Evolutionary conservation across 768 basidiomycete genomes (phyloP).

Genomic region (Russula sp.): DNA sequence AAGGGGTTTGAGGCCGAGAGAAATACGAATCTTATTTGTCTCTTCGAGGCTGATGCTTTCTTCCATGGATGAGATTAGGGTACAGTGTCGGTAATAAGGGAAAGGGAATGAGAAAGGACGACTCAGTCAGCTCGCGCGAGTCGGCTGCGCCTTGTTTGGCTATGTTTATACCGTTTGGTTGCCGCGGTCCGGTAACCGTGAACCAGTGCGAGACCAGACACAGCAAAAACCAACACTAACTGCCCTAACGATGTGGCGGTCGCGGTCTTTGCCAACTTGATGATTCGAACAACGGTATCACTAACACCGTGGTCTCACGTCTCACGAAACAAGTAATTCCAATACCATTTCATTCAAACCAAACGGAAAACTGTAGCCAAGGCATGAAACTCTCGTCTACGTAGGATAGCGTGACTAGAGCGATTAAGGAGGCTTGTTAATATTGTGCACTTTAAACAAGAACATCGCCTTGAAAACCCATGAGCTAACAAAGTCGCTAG

Average conservation of each 20-base stretch:
- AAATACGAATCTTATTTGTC: conserved; percentile 93
- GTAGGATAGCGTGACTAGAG: conserved; percentile 65
- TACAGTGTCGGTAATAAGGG: not conserved
- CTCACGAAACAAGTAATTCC: no score
- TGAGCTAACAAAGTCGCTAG: conserved; percentile 55
- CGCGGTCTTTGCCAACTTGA: no score
- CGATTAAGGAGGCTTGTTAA: conserved; percentile 68
- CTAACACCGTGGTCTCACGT: not conserved
- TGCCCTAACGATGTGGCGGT: not conserved
- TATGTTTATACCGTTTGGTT: not conserved
- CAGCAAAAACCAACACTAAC: not conserved
- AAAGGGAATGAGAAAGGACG: not conserved
- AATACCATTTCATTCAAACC: not conserved
- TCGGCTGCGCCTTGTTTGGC: not conserved
- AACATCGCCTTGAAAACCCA: conserved; percentile 32
- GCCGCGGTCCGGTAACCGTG: no score
- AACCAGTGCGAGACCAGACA: no score
- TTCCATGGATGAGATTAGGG: conserved; percentile 44
- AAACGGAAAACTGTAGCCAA: conserved; percentile 48
- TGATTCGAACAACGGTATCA: no score
- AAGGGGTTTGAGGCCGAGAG: conserved; percentile 89
- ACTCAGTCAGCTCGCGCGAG: not conserved
- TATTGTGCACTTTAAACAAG: conserved; percentile 43
- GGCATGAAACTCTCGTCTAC: conserved; percentile 84
- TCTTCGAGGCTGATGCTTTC: conserved; percentile 89